Evolutionary conservation across 2,329 filamentous ascomycete species (phyloP).

Genomic region (Hawksworthiomyces lignivorus): DNA sequence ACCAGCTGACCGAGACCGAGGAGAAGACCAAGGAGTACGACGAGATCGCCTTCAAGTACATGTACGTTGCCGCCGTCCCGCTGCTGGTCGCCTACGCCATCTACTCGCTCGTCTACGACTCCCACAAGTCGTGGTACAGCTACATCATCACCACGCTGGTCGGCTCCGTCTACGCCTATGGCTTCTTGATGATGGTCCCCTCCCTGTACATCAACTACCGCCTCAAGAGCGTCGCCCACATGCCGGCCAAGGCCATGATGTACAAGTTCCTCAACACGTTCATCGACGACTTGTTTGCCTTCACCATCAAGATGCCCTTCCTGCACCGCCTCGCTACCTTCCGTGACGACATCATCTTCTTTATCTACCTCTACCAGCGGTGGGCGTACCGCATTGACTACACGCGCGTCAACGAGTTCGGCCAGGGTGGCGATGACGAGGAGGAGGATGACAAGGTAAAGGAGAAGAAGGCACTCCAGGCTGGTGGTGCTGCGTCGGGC

Average conservation of each 20-base stretch:
- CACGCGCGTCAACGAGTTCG: slow-evolving; percentile 91
- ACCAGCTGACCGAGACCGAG: slow-evolving; percentile 89
- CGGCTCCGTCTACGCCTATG: slow-evolving; percentile 93
- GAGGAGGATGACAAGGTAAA: slow-evolving; percentile 33
- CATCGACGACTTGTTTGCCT: slow-evolving; percentile 96
- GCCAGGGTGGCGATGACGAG: slow-evolving; percentile 92
- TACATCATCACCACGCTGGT: slow-evolving; percentile 94
- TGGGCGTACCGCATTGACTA: slow-evolving; percentile 92
- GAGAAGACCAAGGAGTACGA: slow-evolving; percentile 99
- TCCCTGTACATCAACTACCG: slow-evolving; percentile 98
- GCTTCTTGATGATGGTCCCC: slow-evolving; percentile 98
- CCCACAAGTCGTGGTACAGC: slow-evolving; percentile 96
- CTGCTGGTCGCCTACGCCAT: slow-evolving; percentile 80
- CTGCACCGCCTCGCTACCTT: slow-evolving; percentile 88
- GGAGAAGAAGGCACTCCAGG: slow-evolving; percentile 16
- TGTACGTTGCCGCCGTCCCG: slow-evolving; percentile 87
- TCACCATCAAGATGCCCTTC: slow-evolving; percentile 98
- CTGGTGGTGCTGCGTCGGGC: no score
- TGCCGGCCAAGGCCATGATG: slow-evolving; percentile 93
- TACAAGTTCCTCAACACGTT: slow-evolving; percentile 99
- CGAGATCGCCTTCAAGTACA: slow-evolving; percentile 93
- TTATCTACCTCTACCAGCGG: slow-evolving; percentile 90
- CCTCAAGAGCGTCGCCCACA: slow-evolving; percentile 89
- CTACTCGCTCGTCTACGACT: slow-evolving; percentile 88
- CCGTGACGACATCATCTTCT: slow-evolving; percentile 95